Evolutionary conservation across 176 grass and related monocot species (phyloP).

Genomic region (Oryza nivara): DNA sequence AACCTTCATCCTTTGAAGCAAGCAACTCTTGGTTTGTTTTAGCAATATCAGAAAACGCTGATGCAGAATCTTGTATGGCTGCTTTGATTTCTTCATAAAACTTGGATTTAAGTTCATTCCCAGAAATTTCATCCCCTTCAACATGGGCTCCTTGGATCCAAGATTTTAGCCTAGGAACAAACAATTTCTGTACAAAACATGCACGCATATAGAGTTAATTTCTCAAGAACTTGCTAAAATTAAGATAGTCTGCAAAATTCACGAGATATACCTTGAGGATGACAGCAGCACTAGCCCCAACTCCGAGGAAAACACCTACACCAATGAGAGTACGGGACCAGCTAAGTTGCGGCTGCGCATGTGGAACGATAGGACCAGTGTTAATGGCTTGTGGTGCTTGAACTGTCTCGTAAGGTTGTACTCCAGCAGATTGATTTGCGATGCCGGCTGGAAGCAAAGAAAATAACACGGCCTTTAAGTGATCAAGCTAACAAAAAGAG

Average conservation of each 20-base stretch:
- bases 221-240: constrained; percentile 3
- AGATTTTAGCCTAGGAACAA: constrained; percentile 67
- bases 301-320: constrained; percentile 65
- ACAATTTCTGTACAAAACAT: constrained; percentile 61
- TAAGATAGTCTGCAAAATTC: neutral
- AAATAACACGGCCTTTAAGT: constrained; percentile 37
- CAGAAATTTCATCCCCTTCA: constrained; percentile 69
- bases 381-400: constrained; percentile 40
- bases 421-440: constrained; percentile 42
- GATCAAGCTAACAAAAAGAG: constrained; percentile 16
- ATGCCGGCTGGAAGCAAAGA: constrained; percentile 53
- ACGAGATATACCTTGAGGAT: constrained; percentile 65
- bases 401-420: constrained; percentile 47
- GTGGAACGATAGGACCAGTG: constrained; percentile 34
- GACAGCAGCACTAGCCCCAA: constrained; percentile 59
- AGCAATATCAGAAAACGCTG: constrained; percentile 68
- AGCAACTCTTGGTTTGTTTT: constrained; percentile 82
- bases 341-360: constrained; percentile 43
- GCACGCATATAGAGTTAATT: constrained; percentile 20
- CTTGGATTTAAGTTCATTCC: constrained; percentile 56
- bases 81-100: constrained; percentile 75
- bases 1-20: constrained; percentile 84
- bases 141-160: constrained; percentile 69
- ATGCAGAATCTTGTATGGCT: constrained; percentile 70
- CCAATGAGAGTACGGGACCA: constrained; percentile 72